Conservation (phyloP, 768 basidiomycete genomes). For the Daedaleopsis sinensis region DNA sequence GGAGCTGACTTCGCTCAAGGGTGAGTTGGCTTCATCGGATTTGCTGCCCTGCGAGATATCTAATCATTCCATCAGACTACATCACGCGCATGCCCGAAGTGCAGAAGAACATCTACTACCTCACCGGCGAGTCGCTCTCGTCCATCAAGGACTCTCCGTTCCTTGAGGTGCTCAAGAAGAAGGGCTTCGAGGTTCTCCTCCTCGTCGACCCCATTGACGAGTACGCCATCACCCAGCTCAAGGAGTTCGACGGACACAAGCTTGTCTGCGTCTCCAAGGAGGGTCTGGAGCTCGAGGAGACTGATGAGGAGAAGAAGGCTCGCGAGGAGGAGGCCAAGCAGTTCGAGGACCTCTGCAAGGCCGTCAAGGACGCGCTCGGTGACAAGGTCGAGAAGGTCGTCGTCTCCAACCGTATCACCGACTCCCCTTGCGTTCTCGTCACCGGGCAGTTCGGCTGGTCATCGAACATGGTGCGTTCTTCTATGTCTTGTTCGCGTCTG, state of each 20-base stretch:
- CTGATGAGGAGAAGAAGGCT: constrained; percentile 92
- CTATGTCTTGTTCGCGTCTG: neutral
- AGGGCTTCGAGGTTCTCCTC: constrained; percentile 97
- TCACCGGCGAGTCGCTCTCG: constrained; percentile 96
- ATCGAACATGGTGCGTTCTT: constrained; percentile 84
- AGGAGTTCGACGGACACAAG: constrained; percentile 99
- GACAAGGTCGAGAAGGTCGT: constrained; percentile 99
- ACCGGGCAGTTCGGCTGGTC: constrained; percentile 99
- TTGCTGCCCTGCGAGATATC: neutral
- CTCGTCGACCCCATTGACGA: constrained; percentile 99
- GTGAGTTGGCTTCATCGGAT: constrained; percentile 41
- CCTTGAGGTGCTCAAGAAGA: constrained; percentile 99
- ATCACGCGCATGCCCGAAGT: constrained; percentile 99
- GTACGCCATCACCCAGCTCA: constrained; percentile 97
- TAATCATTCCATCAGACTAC: constrained; percentile 65
- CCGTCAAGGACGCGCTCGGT: constrained; percentile 97
- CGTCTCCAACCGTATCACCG: constrained; percentile 95
- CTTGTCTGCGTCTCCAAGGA: constrained; percentile 98
- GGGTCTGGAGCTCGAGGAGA: constrained; percentile 98
- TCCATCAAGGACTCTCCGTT: constrained; percentile 93
- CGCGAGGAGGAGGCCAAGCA: constrained; percentile 86
- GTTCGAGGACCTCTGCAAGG: constrained; percentile 87
- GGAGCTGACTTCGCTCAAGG: constrained; percentile 93
- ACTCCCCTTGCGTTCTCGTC: constrained; percentile 96
- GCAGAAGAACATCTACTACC: constrained; percentile 99